Conservation (phyloP, 169 alveolate species). For the Ichthyophthirius multifiliis region DNA sequence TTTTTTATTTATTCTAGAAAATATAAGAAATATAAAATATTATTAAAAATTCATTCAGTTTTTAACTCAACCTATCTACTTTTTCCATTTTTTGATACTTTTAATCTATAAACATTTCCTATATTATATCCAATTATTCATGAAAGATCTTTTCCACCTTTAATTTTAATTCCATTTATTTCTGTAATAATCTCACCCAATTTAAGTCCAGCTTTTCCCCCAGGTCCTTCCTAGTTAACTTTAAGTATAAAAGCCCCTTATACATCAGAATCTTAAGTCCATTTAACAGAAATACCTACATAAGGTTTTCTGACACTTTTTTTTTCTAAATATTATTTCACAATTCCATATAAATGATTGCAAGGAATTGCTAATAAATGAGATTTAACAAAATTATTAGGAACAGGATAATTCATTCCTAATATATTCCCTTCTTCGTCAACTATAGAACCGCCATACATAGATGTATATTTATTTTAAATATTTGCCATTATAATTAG, state of each 20-base stretch:
- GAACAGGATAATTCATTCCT: neutral
- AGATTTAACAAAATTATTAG: neutral
- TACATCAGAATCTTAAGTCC: neutral
- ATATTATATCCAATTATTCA: conserved; percentile 16
- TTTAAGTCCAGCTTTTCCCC: conserved; percentile 33
- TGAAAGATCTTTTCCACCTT: conserved; percentile 28
- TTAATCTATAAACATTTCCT: neutral
- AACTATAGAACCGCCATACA: conserved; percentile 9
- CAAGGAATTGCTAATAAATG: conserved; percentile 9
- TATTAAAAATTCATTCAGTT: neutral
- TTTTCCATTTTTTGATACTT: neutral
- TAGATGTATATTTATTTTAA: conserved; percentile 1
- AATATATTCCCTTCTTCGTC: neutral
- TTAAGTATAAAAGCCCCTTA: conserved; percentile 39
- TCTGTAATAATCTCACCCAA: conserved; percentile 32
- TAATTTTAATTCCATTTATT: conserved; percentile 9
- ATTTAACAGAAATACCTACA: neutral
- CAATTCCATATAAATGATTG: neutral
- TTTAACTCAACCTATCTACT: neutral
- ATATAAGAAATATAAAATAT: too few species aligned
- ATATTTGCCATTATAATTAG: conserved; percentile 1
- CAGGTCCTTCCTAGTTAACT: conserved; percentile 31
- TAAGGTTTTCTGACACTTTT: neutral
- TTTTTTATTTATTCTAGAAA: neutral
- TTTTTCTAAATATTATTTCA: neutral